Percentiles rank a stretch among this genome's conserved stretches.
Conservation (phyloP, 2,329 filamentous ascomycete species). For the Coniochaeta hoffmannii region DNA sequence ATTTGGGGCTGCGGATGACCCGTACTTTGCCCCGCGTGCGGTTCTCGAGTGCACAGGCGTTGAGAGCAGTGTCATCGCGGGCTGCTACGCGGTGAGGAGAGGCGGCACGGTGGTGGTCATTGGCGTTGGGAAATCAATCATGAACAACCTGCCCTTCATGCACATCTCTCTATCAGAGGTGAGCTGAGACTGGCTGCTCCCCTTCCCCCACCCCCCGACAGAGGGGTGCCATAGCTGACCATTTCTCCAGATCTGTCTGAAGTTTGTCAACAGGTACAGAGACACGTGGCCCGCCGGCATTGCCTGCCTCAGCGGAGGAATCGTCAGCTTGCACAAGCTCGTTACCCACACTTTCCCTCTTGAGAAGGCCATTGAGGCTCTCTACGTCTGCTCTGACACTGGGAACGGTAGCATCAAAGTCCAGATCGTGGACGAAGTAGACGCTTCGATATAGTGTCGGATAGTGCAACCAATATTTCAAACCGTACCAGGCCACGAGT, state of each 20-base stretch:
- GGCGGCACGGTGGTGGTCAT: constrained; percentile 58
- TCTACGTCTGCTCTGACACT: constrained; percentile 44
- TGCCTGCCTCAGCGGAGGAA: constrained; percentile 47
- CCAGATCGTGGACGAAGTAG: constrained; percentile 30
- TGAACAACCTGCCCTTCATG: constrained; percentile 63
- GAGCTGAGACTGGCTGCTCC: constrained; percentile 7
- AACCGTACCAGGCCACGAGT: no score
- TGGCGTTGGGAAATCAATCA: constrained; percentile 52
- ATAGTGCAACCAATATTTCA: no score
- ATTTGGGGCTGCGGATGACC: constrained; percentile 36
- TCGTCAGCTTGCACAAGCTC: constrained; percentile 54
- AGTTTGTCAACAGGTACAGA: constrained; percentile 64
- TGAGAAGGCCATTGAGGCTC: constrained; percentile 52
- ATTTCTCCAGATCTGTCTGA: constrained; percentile 48
- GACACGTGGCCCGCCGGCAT: constrained; percentile 65
- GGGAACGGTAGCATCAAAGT: constrained; percentile 52
- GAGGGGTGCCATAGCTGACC: not conserved
- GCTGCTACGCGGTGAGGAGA: constrained; percentile 46
- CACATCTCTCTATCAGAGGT: constrained; percentile 55
- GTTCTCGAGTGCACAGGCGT: constrained; percentile 61
- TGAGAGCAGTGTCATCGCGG: constrained; percentile 54
- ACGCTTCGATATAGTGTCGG: not conserved
- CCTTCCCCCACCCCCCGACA: not conserved
- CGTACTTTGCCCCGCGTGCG: constrained; percentile 50
- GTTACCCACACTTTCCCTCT: constrained; percentile 58